A percentile compares a stretch with the other conserved stretches of the same genome.
These are phyloP conservation scores for Sporothrix humicola DNA, from an alignment of 2,329 filamentous ascomycete species.

Conservation along the genomic window DNA sequence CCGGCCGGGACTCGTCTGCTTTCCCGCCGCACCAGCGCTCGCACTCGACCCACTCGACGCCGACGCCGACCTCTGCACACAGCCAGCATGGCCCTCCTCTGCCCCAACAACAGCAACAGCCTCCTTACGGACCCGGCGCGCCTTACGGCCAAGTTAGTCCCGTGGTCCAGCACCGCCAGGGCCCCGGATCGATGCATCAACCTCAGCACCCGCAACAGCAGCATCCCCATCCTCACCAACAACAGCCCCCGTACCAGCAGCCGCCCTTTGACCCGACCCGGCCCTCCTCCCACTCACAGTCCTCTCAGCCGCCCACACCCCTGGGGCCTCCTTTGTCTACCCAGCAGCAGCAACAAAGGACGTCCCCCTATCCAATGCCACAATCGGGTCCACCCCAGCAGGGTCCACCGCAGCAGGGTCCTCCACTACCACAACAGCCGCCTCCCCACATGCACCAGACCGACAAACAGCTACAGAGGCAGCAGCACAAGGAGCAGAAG, in stretches of 20 bases:
- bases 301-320: conserved; percentile 62
- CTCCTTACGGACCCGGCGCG: conserved; percentile 50
- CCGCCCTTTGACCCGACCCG: conserved; percentile 50
- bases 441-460: conserved; percentile 20
- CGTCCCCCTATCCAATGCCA: conserved; percentile 36
- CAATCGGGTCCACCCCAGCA: conserved; percentile 17
- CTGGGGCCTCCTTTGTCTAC: conserved; percentile 55
- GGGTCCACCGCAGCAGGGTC: conserved; percentile 36
- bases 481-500: conserved; percentile 20
- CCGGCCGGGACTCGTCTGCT: conserved; percentile 41
- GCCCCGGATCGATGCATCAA: conserved; percentile 43
- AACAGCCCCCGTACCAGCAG: conserved; percentile 36
- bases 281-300: conserved; percentile 45
- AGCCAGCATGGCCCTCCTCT: conserved; percentile 52
- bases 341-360: conserved; percentile 16
- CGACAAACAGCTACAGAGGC: conserved; percentile 35
- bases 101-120: conserved; percentile 24
- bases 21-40: conserved; percentile 54
- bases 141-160: conserved; percentile 62
- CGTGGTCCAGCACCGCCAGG: conserved; percentile 52
- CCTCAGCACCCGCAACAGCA: conserved; percentile 15
- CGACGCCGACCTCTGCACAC: conserved; percentile 67
- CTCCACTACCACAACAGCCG: conserved; percentile 36
- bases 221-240: conserved; percentile 25
- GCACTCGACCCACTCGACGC: conserved; percentile 63